These are phyloP conservation scores for Ceratonia siliqua DNA, from an alignment of 306 rosid genomes.

Conservation along the genomic window DNA sequence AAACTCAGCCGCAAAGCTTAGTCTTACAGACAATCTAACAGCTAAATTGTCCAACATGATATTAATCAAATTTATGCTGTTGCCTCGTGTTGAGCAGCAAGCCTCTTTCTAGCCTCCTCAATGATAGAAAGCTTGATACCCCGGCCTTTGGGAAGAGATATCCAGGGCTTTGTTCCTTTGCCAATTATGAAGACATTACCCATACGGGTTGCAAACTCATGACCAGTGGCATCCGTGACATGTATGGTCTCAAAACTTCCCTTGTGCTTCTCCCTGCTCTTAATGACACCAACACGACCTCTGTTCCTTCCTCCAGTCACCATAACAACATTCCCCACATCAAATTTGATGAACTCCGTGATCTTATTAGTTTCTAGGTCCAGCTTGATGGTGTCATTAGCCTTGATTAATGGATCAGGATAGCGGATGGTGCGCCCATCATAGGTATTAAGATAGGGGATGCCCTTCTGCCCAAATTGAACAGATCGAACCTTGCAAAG, in stretches of 20 bases:
- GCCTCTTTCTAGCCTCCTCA: constrained; percentile 74
- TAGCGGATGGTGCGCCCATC: constrained; percentile 79
- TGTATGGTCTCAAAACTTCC: constrained; percentile 71
- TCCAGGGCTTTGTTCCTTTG: constrained; percentile 65
- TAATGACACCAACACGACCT: constrained; percentile 75
- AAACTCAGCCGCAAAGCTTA: neutral
- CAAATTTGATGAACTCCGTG: constrained; percentile 65
- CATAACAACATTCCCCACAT: constrained; percentile 78
- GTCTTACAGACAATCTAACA: neutral
- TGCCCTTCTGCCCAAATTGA: constrained; percentile 74
- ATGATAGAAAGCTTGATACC: constrained; percentile 77
- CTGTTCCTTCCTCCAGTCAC: constrained; percentile 80
- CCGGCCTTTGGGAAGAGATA: constrained; percentile 65
- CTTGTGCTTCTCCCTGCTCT: constrained; percentile 74
- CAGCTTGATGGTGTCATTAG: constrained; percentile 80
- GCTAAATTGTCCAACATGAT: neutral
- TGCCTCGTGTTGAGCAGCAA: constrained; percentile 45
- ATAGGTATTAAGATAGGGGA: constrained; percentile 66
- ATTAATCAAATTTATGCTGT: constrained; percentile 29
- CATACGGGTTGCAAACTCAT: constrained; percentile 65
- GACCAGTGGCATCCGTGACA: constrained; percentile 70
- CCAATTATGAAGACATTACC: constrained; percentile 64
- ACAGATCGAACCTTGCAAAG: constrained; percentile 70
- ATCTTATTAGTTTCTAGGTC: constrained; percentile 71
- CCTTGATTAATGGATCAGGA: constrained; percentile 75